These are phyloP conservation scores for Trichodelitschia bisporula DNA, from an alignment of 495 filamentous ascomycete genomes.

Conservation along the genomic window DNA sequence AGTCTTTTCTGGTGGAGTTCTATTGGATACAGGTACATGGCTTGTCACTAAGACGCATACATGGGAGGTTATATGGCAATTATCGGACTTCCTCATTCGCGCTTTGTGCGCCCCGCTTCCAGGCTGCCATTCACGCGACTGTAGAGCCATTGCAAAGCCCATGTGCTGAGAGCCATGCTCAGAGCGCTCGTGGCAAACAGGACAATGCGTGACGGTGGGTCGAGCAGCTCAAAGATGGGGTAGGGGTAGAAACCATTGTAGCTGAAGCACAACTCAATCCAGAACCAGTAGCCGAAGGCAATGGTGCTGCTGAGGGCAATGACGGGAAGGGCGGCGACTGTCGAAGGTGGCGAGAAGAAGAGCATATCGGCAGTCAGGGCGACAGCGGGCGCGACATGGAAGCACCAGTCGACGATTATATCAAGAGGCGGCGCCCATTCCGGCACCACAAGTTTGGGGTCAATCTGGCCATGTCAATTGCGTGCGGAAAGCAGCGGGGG, in stretches of 20 bases:
- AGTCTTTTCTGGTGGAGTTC: no score
- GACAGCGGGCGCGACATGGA: constrained; percentile 55
- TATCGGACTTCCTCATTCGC: no score
- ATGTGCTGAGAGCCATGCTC: constrained; percentile 46
- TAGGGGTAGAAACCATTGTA: constrained; percentile 80
- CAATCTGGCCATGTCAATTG: no score
- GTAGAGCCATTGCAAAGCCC: constrained; percentile 40
- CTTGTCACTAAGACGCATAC: no score
- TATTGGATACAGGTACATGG: no score
- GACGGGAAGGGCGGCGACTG: constrained; percentile 22
- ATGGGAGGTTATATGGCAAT: no score
- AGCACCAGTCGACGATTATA: constrained; percentile 36
- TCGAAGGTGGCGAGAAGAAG: constrained; percentile 50
- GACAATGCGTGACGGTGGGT: constrained; percentile 30
- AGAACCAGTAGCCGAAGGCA: constrained; percentile 64
- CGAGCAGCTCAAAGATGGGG: constrained; percentile 46
- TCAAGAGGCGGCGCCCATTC: constrained; percentile 11
- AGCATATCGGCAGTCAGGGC: constrained; percentile 49
- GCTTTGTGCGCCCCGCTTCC: no score
- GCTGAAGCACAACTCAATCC: constrained; percentile 58
- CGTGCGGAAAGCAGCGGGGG: not conserved
- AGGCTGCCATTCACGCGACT: constrained; percentile 39
- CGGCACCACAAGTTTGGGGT: constrained; percentile 34
- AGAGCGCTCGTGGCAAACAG: constrained; percentile 47
- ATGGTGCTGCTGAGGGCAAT: constrained; percentile 35